Conservation (phyloP, 169 alveolate genomes). For the Theileria luwenshuni region DNA sequence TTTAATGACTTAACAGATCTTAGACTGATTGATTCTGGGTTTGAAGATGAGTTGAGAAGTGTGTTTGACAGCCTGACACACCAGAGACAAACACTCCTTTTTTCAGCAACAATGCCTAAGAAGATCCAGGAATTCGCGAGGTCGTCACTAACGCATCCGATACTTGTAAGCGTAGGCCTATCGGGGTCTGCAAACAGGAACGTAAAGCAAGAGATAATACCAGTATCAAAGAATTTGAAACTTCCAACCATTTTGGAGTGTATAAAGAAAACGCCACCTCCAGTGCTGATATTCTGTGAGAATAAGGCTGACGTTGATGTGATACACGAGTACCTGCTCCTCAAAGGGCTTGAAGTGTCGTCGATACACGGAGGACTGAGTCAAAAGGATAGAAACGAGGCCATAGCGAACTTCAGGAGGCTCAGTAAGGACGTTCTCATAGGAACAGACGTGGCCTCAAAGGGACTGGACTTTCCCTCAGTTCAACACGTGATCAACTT, state of each 20-base stretch:
- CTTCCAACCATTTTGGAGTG: constrained; percentile 85
- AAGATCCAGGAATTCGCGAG: constrained; percentile 95
- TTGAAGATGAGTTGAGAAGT: constrained; percentile 93
- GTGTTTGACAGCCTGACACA: constrained; percentile 88
- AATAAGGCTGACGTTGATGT: constrained; percentile 94
- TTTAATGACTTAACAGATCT: neutral
- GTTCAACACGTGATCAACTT: constrained; percentile 96
- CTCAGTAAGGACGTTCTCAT: constrained; percentile 84
- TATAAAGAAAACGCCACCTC: constrained; percentile 94
- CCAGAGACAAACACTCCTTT: constrained; percentile 91
- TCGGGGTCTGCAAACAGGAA: constrained; percentile 91
- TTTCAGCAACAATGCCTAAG: constrained; percentile 97
- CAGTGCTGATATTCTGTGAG: constrained; percentile 92
- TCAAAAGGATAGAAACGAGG: constrained; percentile 86
- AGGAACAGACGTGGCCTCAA: constrained; percentile 96
- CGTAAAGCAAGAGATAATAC: constrained; percentile 91
- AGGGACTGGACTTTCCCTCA: constrained; percentile 96
- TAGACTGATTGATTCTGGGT: constrained; percentile 93
- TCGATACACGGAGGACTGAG: constrained; percentile 91
- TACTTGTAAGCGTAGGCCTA: constrained; percentile 92
- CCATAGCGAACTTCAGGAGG: constrained; percentile 82
- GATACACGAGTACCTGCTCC: constrained; percentile 88
- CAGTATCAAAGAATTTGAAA: constrained; percentile 91
- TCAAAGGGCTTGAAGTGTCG: constrained; percentile 87
- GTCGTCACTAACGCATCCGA: constrained; percentile 88